phyloP scores from a whole-genome alignment of 495 filamentous ascomycete species.

The Ramalina peruviana region DNA sequence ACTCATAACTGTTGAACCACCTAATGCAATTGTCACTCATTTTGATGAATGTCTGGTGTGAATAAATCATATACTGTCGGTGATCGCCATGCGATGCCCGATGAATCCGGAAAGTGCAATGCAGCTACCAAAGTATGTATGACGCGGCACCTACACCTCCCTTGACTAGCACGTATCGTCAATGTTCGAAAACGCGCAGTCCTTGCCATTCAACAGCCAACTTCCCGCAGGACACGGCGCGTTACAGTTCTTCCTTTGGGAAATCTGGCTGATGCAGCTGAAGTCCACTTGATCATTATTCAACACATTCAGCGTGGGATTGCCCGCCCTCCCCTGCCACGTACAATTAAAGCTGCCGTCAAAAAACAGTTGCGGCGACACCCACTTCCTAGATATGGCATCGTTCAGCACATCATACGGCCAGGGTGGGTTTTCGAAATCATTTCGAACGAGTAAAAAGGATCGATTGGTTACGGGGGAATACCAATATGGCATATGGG shows the following conservation, averaged over 20 bases:
- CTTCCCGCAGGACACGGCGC: not conserved
- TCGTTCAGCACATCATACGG: constrained; percentile 5
- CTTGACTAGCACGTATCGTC: too few relatives aligned
- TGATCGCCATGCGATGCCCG: too few relatives aligned
- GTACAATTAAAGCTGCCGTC: constrained; percentile 15
- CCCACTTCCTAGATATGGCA: constrained; percentile 7
- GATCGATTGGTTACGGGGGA: not conserved
- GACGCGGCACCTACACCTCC: too few relatives aligned
- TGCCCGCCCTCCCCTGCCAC: constrained; percentile 2
- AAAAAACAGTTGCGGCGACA: constrained; percentile 6
- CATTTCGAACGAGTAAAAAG: not conserved
- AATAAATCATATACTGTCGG: too few relatives aligned
- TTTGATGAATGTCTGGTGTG: too few relatives aligned
- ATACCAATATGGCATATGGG: not conserved
- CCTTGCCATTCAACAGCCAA: not conserved
- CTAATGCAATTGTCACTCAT: too few relatives aligned
- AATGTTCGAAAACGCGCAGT: not conserved
- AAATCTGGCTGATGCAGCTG: constrained; percentile 8
- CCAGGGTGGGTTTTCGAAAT: not conserved
- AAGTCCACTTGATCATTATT: constrained; percentile 9
- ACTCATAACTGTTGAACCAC: too few relatives aligned
- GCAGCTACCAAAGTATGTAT: too few relatives aligned
- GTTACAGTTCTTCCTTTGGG: not conserved
- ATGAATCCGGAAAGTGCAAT: too few relatives aligned
- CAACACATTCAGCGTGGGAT: not conserved